Percentiles rank a stretch among this genome's conserved stretches.
Evolutionary conservation across 2,329 filamentous ascomycete species (phyloP).

Genomic region (Coleophoma eucalyptorum): DNA sequence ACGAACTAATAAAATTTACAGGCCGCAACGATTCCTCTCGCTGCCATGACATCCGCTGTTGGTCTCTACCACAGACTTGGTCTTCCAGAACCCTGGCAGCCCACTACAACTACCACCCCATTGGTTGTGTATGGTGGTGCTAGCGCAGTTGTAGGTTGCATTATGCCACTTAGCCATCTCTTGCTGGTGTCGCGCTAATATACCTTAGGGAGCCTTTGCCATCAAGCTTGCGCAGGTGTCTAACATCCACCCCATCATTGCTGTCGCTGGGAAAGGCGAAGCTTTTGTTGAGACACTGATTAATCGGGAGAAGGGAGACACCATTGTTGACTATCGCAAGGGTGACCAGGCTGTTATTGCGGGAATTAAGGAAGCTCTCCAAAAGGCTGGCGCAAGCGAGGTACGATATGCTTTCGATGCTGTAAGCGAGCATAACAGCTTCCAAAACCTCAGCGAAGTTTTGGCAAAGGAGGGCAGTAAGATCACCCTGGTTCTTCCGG

Average conservation of each 20-base stretch:
- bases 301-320: conserved; percentile 45
- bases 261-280: conserved; percentile 46
- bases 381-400: conserved; percentile 15
- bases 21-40: conserved; percentile 39
- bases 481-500: conserved; percentile 37
- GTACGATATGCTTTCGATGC: conserved; percentile 23
- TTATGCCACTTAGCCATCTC: not conserved
- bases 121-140: conserved; percentile 25
- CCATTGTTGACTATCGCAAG: conserved; percentile 51
- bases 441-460: conserved; percentile 20
- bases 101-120: conserved; percentile 13
- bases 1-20: conserved; percentile 34
- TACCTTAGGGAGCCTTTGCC: conserved; percentile 43
- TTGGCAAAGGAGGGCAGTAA: conserved; percentile 22
- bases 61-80: conserved; percentile 32
- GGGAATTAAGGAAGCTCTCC: conserved; percentile 22
- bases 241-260: conserved; percentile 56
- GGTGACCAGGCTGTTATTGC: conserved; percentile 38
- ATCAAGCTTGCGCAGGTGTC: conserved; percentile 44
- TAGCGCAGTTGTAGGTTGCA: conserved; percentile 18
- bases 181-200: not conserved
- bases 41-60: conserved; percentile 38
- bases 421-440: conserved; percentile 21
- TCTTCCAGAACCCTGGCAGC: conserved; percentile 34
- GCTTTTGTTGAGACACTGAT: conserved; percentile 45